These are phyloP conservation scores for Baudoinia panamericana DNA, from an alignment of 495 filamentous ascomycete genomes.

Conservation along the genomic window DNA sequence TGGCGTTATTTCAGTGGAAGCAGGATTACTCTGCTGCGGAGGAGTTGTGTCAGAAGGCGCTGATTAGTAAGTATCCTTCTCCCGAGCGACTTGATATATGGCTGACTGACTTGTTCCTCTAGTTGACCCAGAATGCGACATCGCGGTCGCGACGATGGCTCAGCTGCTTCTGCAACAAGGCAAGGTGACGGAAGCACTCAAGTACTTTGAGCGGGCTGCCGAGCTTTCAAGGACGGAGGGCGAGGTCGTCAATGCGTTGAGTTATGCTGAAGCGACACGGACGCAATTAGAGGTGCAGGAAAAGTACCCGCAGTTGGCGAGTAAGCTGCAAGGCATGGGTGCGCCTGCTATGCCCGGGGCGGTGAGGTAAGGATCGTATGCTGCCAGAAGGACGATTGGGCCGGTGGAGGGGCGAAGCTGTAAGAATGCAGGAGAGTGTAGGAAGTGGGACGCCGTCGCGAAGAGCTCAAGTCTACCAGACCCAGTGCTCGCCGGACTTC, in stretches of 20 bases:
- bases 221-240: slow-evolving; percentile 91
- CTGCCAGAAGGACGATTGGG: too few species aligned
- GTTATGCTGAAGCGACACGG: slow-evolving; percentile 91
- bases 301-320: slow-evolving; percentile 90
- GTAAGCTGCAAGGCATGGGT: slow-evolving; percentile 66
- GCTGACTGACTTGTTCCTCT: slow-evolving; percentile 4
- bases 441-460: too few species aligned
- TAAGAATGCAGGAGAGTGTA: too few species aligned
- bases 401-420: too few species aligned
- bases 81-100: not conserved
- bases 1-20: slow-evolving; percentile 96
- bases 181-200: slow-evolving; percentile 86
- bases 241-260: slow-evolving; percentile 85
- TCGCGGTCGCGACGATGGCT: slow-evolving; percentile 97
- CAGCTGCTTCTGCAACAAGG: slow-evolving; percentile 96
- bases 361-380: slow-evolving; percentile 29
- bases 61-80: slow-evolving; percentile 66
- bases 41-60: slow-evolving; percentile 88
- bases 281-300: slow-evolving; percentile 96
- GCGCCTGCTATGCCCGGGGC: slow-evolving; percentile 27
- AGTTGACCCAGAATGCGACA: slow-evolving; percentile 99
- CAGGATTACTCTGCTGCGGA: slow-evolving; percentile 90
- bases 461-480: too few species aligned
- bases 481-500: too few species aligned
- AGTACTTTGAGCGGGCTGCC: slow-evolving; percentile 93